Base-by-base conservation (phyloP, 2,329 filamentous ascomycete species). In the Colletotrichum agaves region DNA sequence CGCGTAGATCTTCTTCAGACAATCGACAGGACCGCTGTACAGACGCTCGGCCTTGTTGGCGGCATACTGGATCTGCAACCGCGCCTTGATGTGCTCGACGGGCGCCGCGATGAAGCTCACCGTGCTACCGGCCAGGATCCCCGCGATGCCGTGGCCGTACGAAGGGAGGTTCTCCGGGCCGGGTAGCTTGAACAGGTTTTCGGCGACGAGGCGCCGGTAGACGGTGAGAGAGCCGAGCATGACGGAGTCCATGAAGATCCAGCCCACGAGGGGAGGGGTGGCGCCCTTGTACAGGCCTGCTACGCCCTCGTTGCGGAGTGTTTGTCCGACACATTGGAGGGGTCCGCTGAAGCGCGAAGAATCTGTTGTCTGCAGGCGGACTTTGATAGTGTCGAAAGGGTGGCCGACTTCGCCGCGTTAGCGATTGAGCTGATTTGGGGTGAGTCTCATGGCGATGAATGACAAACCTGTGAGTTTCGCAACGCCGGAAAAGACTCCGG, bases 311-410 rank as follows among this genome's bases (percentile, higher is more conserved):
- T 94, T 91, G 68, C 91, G 88, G 31, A 98, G 72, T 10, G 96
- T 99, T 78, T 95, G 91, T 63, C 92, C 79, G 10, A 97, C 82
- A 76, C 96, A 98, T 78, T 97, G 90, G 35, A 97, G 78, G 0
- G 96, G 94, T 0, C 96, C 96, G 71, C 85, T 85, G 84, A 99
- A 99, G 73, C 92, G 93, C 2, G 88, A 78, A 53, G 87, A 79
- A 72, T 91, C 85, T 33, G 93, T 93, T 3, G 95, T 98, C 78
- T 99, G 96, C 17, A 99, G 85, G 35, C 96, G 93, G 61, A 98
- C 95, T 81, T 99, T 99, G 78, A 99, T 89, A 0, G 96, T 98
- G 80, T 99, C 96, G 82, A 99, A 98, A 23, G 93, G 88, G 74
- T 91, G 88, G 66, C 88, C 88, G 75, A 91, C 86, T 87, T 67